Base-by-base conservation (phyloP, 179 eudicot genomes). In the Corrigiola litoralis region DNA sequence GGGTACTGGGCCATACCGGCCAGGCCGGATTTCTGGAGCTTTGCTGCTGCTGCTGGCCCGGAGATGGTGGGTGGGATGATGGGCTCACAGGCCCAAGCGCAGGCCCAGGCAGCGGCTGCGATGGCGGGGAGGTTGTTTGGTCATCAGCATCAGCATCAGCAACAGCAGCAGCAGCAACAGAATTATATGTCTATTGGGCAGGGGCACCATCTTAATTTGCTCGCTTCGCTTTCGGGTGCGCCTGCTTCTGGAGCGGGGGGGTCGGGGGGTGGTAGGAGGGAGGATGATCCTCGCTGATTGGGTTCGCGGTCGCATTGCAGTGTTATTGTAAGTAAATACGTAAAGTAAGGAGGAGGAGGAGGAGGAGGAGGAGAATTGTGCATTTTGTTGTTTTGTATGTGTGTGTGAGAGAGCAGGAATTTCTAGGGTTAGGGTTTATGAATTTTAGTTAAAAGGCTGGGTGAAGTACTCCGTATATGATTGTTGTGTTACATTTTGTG, bases 1-100 rank as follows among this genome's bases (percentile, higher is more conserved):
- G 90, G 91, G 0, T 92, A 89, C 74, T 92, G 98, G 98, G 97
- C 96, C 3, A 60, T 92, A 0, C 96, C 95, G 1, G 80, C 90
- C 4, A 52, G 96, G 40, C 79, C 94, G 6, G 92, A 88, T 21
- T 86, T 85, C 46, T 89, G 97, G 98, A 92, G 98, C 76, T 92
- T 89, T 32, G 89, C 91, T 0, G 72, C 88, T 50, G 20, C 11
- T n/a, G n/a, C n/a, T 4, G 77, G 77, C 38, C 87, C 86, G 73
- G 87, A 81, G 14, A 82, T 78, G 67, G 81, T 82, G 1, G 59
- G n/a, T n/a, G n/a, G n/a, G n/a, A n/a, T n/a, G n/a, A n/a, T 75
- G 45, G 71, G 75, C 4, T 63, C 73, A 4, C 33, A 58, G 33
- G 6, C 38, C 18, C n/a, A n/a, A n/a, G 61, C 47, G 25, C 32